A percentile compares a stretch with the other conserved stretches of the same genome.
These are phyloP conservation scores for Ustilago tritici DNA, from an alignment of 1,284 basidiomycete genomes.

Conservation along the genomic window DNA sequence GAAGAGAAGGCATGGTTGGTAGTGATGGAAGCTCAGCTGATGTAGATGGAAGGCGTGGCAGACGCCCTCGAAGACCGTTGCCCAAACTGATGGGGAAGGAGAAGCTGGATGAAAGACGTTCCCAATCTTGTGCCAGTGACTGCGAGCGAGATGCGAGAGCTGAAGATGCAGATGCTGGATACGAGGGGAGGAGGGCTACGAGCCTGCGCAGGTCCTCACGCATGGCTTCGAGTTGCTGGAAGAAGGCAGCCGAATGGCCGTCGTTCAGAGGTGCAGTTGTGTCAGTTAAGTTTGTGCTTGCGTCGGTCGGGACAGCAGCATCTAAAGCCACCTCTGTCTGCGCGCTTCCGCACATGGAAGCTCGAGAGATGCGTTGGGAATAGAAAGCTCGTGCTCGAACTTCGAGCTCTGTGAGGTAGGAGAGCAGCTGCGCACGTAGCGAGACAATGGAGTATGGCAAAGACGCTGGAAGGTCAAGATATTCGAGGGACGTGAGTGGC, in stretches of 20 bases:
- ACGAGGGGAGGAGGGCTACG: slow-evolving; percentile 44
- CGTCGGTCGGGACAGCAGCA: not conserved
- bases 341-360: slow-evolving; percentile 5
- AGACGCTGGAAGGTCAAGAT: slow-evolving; percentile 56
- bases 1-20: slow-evolving; percentile 39
- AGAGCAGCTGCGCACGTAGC: slow-evolving; percentile 50
- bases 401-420: slow-evolving; percentile 56
- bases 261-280: slow-evolving; percentile 14
- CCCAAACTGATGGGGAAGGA: slow-evolving; percentile 41
- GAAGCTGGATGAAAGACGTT: slow-evolving; percentile 43
- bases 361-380: slow-evolving; percentile 29
- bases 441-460: slow-evolving; percentile 57
- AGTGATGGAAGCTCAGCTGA: slow-evolving; percentile 39
- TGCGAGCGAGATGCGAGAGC: slow-evolving; percentile 53
- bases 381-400: slow-evolving; percentile 43
- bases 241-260: slow-evolving; percentile 43
- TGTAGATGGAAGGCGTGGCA: slow-evolving; percentile 43
- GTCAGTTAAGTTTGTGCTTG: not conserved
- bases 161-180: slow-evolving; percentile 39
- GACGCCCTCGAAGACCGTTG: slow-evolving; percentile 33
- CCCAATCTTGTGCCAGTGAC: slow-evolving; percentile 51
- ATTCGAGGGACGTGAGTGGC: slow-evolving; percentile 44
- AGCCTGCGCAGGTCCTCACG: slow-evolving; percentile 53
- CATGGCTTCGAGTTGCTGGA: slow-evolving; percentile 57
- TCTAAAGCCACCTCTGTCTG: not conserved